Conservation (phyloP, 805 yeast genomes). For the Peterozyma xylosa region DNA sequence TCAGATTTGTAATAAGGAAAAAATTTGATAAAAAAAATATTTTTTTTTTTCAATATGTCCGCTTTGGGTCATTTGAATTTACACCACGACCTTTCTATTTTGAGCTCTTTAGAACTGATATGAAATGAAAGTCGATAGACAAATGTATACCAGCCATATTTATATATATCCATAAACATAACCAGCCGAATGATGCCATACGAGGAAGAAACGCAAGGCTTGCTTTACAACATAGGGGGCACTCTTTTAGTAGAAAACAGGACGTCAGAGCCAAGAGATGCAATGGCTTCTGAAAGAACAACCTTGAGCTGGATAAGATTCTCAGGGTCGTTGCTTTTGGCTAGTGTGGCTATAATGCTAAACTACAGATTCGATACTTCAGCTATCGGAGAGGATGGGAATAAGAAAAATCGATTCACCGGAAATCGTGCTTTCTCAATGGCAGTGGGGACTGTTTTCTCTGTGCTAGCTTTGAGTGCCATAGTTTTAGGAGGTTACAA, state of each 20-base stretch:
- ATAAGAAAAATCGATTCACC: conserved; percentile 2
- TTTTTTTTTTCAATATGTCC: no score
- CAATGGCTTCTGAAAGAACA: conserved; percentile 46
- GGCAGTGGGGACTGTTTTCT: conserved; percentile 27
- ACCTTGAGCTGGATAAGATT: conserved; percentile 41
- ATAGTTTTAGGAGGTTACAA: conserved; percentile 30
- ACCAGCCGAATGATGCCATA: no score
- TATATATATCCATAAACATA: no score
- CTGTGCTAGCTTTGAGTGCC: conserved; percentile 28
- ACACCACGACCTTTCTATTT: no score
- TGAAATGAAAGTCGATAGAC: no score
- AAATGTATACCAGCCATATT: no score
- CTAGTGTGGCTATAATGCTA: conserved; percentile 37
- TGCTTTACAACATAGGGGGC: conserved; percentile 9
- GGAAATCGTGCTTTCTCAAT: conserved; percentile 17
- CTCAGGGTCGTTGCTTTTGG: conserved; percentile 34
- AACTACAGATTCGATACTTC: conserved; percentile 35
- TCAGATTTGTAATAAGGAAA: no score
- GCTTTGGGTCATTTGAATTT: no score
- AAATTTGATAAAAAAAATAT: no score
- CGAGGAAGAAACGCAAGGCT: no score
- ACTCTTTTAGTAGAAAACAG: conserved; percentile 24
- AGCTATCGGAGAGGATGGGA: conserved; percentile 7
- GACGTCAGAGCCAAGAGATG: conserved; percentile 46
- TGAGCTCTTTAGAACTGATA: no score